These are phyloP conservation scores for Ceratobasidium sp. DNA, from an alignment of 1,284 basidiomycete genomes.

Conservation along the genomic window DNA sequence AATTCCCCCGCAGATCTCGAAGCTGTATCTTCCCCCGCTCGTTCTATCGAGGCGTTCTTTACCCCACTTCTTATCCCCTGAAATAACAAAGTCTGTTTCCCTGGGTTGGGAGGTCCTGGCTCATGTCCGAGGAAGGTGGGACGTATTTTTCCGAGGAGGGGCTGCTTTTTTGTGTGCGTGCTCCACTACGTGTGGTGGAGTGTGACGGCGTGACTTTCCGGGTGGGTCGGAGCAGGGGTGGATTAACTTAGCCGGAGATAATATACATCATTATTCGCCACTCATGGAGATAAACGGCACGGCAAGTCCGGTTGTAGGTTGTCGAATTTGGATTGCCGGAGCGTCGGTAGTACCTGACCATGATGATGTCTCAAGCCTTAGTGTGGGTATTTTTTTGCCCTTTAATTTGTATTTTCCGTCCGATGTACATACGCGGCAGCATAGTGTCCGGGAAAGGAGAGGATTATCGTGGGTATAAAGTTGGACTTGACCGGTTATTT, in stretches of 20 bases:
- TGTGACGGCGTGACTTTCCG: conserved; percentile 2
- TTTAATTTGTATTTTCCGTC: background rate
- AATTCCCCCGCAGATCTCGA: background rate
- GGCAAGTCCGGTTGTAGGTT: background rate
- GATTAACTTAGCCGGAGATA: too few species aligned
- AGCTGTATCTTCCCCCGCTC: background rate
- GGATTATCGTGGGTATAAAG: background rate
- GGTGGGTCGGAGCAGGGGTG: background rate
- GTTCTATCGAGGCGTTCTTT: background rate
- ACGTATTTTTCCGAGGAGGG: background rate
- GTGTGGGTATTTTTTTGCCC: background rate
- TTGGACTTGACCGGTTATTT: too few species aligned
- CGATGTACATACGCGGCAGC: too few species aligned
- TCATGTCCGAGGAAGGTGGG: background rate
- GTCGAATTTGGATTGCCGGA: background rate
- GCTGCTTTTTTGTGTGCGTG: background rate
- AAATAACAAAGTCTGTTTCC: conserved; percentile 21
- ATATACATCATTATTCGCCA: too few species aligned
- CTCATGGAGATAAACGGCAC: background rate
- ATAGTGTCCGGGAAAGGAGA: too few species aligned
- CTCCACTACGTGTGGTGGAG: background rate
- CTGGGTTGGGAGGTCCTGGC: background rate
- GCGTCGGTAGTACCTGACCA: background rate
- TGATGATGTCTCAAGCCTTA: background rate
- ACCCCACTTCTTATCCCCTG: background rate